Conservation (phyloP, 495 filamentous ascomycete genomes). For the Astrothelium macrocarpum region DNA sequence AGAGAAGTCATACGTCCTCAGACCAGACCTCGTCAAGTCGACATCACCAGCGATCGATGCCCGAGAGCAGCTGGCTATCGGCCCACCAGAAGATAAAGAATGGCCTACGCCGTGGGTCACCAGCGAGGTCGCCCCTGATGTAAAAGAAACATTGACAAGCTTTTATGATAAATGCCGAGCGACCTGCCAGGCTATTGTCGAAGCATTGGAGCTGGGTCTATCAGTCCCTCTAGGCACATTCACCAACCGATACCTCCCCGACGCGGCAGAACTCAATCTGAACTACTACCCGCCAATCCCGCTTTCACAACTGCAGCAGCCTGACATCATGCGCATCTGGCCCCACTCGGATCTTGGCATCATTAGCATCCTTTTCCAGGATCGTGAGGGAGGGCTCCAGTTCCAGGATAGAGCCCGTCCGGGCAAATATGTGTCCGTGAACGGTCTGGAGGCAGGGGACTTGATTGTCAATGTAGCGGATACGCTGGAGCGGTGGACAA, state of each 20-base stretch:
- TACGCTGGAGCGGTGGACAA: conserved; percentile 20
- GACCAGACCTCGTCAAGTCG: neutral
- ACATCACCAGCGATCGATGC: neutral
- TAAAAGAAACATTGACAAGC: neutral
- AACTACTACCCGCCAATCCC: neutral
- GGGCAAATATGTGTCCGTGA: conserved; percentile 5
- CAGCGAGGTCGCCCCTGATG: neutral
- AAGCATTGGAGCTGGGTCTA: neutral
- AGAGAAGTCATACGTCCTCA: neutral
- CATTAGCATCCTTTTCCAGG: conserved; percentile 44
- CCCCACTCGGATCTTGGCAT: conserved; percentile 41
- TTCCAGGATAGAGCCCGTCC: conserved; percentile 30
- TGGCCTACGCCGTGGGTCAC: neutral
- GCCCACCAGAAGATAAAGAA: neutral
- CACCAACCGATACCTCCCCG: neutral
- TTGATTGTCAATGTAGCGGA: conserved; percentile 22
- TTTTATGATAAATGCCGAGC: neutral
- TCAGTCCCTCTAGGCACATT: neutral
- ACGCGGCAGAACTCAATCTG: neutral
- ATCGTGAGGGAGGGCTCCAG: conserved; percentile 38
- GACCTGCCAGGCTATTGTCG: neutral
- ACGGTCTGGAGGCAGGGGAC: neutral
- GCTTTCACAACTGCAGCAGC: neutral
- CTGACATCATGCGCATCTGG: conserved; percentile 26
- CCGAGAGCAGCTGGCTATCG: neutral